Evolutionary conservation across 179 eudicot species (phyloP).

Genomic region (Drosera spatulata): DNA sequence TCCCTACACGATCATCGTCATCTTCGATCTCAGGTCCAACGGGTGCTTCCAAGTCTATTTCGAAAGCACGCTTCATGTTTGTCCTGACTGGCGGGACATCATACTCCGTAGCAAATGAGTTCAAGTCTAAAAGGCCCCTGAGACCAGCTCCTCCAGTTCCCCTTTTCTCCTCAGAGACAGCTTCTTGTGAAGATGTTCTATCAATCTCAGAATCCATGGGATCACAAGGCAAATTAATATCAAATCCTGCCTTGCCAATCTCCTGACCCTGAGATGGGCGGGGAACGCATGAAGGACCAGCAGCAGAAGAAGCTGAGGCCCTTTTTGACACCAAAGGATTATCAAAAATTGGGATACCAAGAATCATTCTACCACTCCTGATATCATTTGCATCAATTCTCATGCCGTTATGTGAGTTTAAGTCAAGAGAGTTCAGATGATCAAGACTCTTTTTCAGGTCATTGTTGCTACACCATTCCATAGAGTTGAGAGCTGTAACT

Average conservation of each 20-base stretch:
- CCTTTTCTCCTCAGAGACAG: constrained; percentile 20
- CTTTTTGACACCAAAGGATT: constrained; percentile 23
- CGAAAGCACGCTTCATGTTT: constrained; percentile 21
- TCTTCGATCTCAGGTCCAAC: constrained; percentile 41
- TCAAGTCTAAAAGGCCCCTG: constrained; percentile 56
- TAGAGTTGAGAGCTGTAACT: constrained; percentile 17
- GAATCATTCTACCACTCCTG: constrained; percentile 27
- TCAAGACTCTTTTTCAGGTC: not conserved
- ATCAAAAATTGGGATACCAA: constrained; percentile 60
- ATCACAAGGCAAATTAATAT: constrained; percentile 70
- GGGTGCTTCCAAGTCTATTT: constrained; percentile 75
- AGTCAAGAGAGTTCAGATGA: constrained; percentile 11
- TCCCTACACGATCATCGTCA: constrained; percentile 9
- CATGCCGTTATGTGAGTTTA: constrained; percentile 17
- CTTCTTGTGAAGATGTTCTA: constrained; percentile 20
- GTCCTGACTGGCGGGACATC: constrained; percentile 24
- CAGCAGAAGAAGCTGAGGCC: constrained; percentile 23
- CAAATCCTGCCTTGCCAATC: constrained; percentile 32
- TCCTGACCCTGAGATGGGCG: constrained; percentile 18
- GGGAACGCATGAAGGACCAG: constrained; percentile 21
- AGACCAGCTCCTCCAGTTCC: constrained; percentile 17
- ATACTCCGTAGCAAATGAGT: constrained; percentile 54
- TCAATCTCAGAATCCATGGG: constrained; percentile 22
- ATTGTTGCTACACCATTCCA: constrained; percentile 1
- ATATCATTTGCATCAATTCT: constrained; percentile 15